phyloP scores from a whole-genome alignment of 1,139 yeast species.

The Kodamaea alishanica region DNA sequence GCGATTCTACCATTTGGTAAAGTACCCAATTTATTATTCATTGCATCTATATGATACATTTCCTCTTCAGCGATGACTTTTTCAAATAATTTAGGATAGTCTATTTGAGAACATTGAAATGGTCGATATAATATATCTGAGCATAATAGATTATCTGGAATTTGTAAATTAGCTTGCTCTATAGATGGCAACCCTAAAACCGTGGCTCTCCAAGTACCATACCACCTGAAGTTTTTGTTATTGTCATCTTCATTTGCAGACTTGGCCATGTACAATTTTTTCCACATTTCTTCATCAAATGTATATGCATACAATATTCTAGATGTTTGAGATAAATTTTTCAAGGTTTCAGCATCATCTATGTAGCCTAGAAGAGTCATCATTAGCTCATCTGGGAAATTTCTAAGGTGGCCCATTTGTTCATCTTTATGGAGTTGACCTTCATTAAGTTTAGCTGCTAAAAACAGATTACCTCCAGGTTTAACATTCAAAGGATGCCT shows the following conservation, averaged over 20 bases:
- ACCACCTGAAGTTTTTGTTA: constrained; percentile 43
- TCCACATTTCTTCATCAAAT: constrained; percentile 79
- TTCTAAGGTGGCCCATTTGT: constrained; percentile 52
- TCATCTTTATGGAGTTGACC: constrained; percentile 23
- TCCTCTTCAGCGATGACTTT: constrained; percentile 49
- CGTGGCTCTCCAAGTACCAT: constrained; percentile 75
- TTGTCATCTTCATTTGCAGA: constrained; percentile 14
- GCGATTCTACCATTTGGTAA: constrained; percentile 40
- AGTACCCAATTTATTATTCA: constrained; percentile 11
- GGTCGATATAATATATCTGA: constrained; percentile 72
- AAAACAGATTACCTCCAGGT: constrained; percentile 63
- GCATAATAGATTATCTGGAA: constrained; percentile 34
- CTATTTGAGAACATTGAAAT: constrained; percentile 69
- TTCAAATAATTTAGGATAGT: constrained; percentile 48
- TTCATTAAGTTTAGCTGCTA: constrained; percentile 20
- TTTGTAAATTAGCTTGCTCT: constrained; percentile 39
- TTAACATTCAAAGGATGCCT: constrained; percentile 72
- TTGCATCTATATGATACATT: constrained; percentile 24
- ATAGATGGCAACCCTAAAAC: constrained; percentile 38
- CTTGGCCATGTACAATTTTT: constrained; percentile 39
- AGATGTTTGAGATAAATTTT: constrained; percentile 54
- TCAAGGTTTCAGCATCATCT: constrained; percentile 42
- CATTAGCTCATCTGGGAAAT: constrained; percentile 58
- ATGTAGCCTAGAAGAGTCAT: constrained; percentile 45
- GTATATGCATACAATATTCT: constrained; percentile 67